These are phyloP conservation scores for Gracilaria domingensis DNA, from an alignment of 23 red algal genomes.

Conservation along the genomic window DNA sequence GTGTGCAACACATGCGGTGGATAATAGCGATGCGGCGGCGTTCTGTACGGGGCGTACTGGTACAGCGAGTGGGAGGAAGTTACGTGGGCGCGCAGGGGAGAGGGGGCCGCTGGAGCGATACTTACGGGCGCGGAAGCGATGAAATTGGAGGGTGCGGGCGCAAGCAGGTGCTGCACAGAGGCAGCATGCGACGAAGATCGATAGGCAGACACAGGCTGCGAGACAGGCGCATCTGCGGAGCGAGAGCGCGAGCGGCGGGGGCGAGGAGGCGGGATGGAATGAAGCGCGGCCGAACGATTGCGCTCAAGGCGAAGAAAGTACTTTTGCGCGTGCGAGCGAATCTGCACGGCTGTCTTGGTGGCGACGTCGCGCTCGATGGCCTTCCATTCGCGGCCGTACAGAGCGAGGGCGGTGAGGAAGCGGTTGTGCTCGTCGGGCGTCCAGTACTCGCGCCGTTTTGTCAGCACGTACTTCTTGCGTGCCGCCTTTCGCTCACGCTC, in stretches of 20 bases:
- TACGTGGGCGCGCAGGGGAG: constrained; percentile 5
- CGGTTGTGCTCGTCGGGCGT: constrained; percentile 86
- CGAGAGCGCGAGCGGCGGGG: constrained; percentile 61
- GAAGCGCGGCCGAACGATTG: constrained; percentile 54
- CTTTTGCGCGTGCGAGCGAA: constrained; percentile 92
- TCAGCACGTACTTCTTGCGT: constrained; percentile 89
- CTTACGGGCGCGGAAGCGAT: not conserved
- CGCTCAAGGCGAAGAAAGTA: constrained; percentile 88
- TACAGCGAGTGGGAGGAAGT: constrained; percentile 23
- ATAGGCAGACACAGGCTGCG: not conserved
- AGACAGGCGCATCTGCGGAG: constrained; percentile 7
- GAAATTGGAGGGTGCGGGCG: not conserved
- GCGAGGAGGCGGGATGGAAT: constrained; percentile 67
- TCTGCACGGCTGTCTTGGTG: constrained; percentile 83
- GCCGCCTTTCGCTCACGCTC: constrained; percentile 40
- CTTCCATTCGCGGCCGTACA: constrained; percentile 94
- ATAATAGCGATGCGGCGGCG: constrained; percentile 19
- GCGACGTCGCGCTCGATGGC: constrained; percentile 84
- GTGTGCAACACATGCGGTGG: not conserved
- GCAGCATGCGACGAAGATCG: not conserved
- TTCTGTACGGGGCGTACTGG: constrained; percentile 7
- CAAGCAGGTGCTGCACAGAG: not conserved
- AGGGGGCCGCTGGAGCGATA: constrained; percentile 5
- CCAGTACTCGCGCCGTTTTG: constrained; percentile 92
- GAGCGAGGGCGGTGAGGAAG: constrained; percentile 80